Conservation (phyloP, 306 rosid genomes). For the Acacia acuminata region DNA sequence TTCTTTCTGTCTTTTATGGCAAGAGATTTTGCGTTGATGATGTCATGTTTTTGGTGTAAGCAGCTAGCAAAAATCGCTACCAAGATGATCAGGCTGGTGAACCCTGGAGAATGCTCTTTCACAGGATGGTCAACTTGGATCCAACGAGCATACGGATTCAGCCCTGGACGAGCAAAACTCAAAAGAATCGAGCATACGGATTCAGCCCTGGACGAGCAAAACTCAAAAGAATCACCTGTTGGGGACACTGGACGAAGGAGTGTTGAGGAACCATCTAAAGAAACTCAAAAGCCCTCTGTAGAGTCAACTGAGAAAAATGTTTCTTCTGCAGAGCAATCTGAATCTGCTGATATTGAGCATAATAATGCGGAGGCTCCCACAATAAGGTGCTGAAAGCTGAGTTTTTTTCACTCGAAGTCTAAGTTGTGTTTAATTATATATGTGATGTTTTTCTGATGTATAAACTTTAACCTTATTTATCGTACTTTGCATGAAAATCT, state of each 20-base stretch:
- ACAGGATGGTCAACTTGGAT: conserved; percentile 38
- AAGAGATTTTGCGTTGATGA: not conserved
- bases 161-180: conserved; percentile 29
- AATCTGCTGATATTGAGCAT: conserved; percentile 28
- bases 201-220: conserved; percentile 33
- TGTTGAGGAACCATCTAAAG: conserved; percentile 49
- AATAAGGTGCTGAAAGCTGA: conserved; percentile 57
- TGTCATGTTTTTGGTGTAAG: conserved; percentile 18
- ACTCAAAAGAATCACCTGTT: conserved; percentile 38
- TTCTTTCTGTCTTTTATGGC: not conserved
- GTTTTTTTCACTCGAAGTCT: not conserved
- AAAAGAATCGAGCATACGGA: conserved; percentile 40
- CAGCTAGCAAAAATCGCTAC: conserved; percentile 75
- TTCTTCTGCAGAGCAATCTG: conserved; percentile 36
- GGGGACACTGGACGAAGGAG: conserved; percentile 44
- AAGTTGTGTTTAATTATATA: not conserved
- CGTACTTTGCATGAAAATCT: not conserved
- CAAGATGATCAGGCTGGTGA: conserved; percentile 46
- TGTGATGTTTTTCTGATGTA: not conserved
- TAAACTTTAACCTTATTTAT: not conserved
- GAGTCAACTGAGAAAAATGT: conserved; percentile 46
- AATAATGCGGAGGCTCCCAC: conserved; percentile 51
- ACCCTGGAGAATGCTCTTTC: conserved; percentile 23
- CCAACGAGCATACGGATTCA: conserved; percentile 17
- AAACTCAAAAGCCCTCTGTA: conserved; percentile 32